Evolutionary conservation across 2,329 filamentous ascomycete species (phyloP), one percentile per base, ranked within the genome.

Genomic region (Diaporthe eres): DNA sequence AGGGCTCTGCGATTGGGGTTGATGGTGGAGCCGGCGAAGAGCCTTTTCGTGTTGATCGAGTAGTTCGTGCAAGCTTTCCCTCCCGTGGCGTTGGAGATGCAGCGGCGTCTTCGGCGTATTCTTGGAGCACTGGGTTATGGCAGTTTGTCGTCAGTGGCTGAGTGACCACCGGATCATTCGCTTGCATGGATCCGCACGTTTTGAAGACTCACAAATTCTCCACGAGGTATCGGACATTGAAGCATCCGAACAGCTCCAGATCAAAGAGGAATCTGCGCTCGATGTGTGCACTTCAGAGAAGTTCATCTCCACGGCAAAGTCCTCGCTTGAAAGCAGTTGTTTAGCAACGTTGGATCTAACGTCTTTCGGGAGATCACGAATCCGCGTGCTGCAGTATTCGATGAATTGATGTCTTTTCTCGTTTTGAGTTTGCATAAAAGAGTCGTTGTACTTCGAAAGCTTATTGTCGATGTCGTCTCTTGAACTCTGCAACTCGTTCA

Each of bases 161-260:
- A 7, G 1, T 17, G 13, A 10, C 7, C 0, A 17, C 22, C 31
- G 13, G 12, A 15, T 12, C 6, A 8, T 1, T 17, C 9, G 7
- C 19, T 39, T 17, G 12, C 7, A 2, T 12, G 10, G 19, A 25
- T 53, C 47, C 25, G 13, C 44, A 42, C 7, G 7, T 53, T 10
- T 1, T 39, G 31, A 3, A 28, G n/a, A 39, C 65, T 68, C 31
- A 68, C 47, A 6, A 3, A 15, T 53, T 19, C 13, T 68, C 65
- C 65, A 68, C 28, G 47, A 68, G 0, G 31, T 8, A 2, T 68
- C 65, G 34, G 65, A 68, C 19, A 68, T 28, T 25, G 65, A 53
- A 19, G 12, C 28, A 13, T 25, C 65, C 13, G 3, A 8, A 34
- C 44, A 51, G 34, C 47, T 68, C 65, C 65, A 68, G 1, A 31